Percentiles rank a stretch among this genome's conserved stretches.
Conservation (phyloP, 2,329 filamentous ascomycete genomes). For the Aureobasidium sp. region DNA sequence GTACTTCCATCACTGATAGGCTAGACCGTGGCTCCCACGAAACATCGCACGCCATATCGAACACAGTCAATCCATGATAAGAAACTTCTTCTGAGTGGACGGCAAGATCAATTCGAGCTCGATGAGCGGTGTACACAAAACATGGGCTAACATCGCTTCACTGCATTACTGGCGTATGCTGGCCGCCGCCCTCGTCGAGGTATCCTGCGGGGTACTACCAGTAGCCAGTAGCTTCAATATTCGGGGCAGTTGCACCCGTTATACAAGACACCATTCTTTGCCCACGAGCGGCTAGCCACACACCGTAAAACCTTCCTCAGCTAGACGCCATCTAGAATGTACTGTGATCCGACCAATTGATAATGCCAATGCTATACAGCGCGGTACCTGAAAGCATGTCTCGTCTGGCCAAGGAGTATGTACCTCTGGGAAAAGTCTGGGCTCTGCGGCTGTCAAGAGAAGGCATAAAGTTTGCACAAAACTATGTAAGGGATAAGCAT, state of each 20-base stretch:
- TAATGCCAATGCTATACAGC: conserved; percentile 1
- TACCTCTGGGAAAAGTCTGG: not conserved
- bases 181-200: not conserved
- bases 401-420: not conserved
- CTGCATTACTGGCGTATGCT: conserved; percentile 8
- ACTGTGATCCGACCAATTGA: not conserved
- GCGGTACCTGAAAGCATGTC: conserved; percentile 6
- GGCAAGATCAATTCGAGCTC: conserved; percentile 4
- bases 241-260: conserved; percentile 8
- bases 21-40: not conserved
- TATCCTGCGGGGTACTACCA: not conserved
- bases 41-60: not conserved
- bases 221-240: conserved; percentile 6
- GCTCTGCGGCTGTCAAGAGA: not conserved
- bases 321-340: not conserved
- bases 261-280: not conserved
- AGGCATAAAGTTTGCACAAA: conserved; percentile 12
- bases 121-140: conserved; percentile 11
- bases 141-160: conserved; percentile 5
- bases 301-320: not conserved
- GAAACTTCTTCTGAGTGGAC: not conserved
- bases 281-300: conserved; percentile 7
- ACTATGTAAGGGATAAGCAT: not conserved
- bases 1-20: too few species aligned
- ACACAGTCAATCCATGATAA: not conserved